Conservation (phyloP, 2,329 filamentous ascomycete species). For the Fulvia fulva region DNA sequence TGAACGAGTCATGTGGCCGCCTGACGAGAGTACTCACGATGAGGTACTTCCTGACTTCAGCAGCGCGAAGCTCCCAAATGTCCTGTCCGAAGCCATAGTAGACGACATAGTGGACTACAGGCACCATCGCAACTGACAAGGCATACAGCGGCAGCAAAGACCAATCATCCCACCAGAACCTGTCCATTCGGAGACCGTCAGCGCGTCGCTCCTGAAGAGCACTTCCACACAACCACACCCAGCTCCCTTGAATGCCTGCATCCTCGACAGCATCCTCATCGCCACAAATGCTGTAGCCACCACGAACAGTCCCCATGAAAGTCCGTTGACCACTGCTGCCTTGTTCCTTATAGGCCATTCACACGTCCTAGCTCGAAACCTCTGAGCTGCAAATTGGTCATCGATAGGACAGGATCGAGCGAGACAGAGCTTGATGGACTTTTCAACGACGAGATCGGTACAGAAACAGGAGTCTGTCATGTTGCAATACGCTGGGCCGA, state of each 20-base stretch:
- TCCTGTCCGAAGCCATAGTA: not conserved
- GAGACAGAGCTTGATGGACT: not conserved
- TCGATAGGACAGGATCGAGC: not conserved
- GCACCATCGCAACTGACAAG: not conserved
- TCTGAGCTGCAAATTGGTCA: not conserved
- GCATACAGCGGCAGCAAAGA: not conserved
- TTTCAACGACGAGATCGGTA: not conserved
- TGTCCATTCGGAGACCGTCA: not conserved
- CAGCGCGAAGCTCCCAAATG: not conserved
- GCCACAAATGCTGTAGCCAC: not conserved
- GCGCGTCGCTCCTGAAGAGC: no score
- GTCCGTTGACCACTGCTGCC: not conserved
- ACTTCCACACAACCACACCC: not conserved
- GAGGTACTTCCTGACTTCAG: not conserved
- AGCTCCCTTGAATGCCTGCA: not conserved
- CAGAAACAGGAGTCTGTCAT: not conserved
- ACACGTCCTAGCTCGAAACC: constrained; percentile 1
- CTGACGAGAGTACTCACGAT: not conserved
- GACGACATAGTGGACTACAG: not conserved
- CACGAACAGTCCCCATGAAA: not conserved
- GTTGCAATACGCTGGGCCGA: not conserved
- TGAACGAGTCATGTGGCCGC: not conserved
- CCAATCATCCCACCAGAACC: constrained; percentile 3
- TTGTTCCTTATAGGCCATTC: not conserved
- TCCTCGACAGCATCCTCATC: not conserved